phyloP scores from a whole-genome alignment of 768 basidiomycete species.

The Hygrophorus russula region DNA sequence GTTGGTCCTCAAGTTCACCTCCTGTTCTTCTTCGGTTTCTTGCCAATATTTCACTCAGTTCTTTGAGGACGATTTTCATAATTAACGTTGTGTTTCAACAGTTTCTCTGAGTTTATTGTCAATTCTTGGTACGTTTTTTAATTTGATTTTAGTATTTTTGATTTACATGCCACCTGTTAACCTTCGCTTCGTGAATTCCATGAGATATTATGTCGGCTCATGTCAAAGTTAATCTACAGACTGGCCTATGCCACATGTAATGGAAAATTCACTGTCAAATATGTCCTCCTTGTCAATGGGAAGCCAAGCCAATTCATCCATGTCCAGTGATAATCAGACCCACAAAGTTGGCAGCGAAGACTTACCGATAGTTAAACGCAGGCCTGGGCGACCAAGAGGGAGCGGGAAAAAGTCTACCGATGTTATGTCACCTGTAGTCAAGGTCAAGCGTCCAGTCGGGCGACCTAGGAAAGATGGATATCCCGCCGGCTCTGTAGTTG shows the following conservation, averaged over 20 bases:
- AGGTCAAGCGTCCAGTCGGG: constrained; percentile 70
- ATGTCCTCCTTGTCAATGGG: background rate
- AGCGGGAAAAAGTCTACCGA: constrained; percentile 59
- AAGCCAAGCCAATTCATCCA: background rate
- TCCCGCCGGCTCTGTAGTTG: constrained; percentile 63
- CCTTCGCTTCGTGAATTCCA: too few species aligned
- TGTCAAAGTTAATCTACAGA: too few species aligned
- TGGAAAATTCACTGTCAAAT: background rate
- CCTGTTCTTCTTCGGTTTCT: too few species aligned
- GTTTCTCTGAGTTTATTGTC: too few species aligned
- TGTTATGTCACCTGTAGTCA: constrained; percentile 24
- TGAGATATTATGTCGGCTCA: too few species aligned
- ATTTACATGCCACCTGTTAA: too few species aligned
- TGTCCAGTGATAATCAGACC: background rate
- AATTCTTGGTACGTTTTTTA: too few species aligned
- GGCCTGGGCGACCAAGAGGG: constrained; percentile 69
- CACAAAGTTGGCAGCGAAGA: background rate
- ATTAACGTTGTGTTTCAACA: too few species aligned
- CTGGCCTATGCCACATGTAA: background rate
- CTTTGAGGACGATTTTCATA: too few species aligned
- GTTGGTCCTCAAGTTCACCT: too few species aligned
- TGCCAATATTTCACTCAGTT: too few species aligned
- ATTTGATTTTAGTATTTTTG: too few species aligned
- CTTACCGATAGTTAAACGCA: constrained; percentile 34
- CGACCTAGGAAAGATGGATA: constrained; percentile 75